Evolutionary conservation across 352 stramenopile species (phyloP).

Genomic region (Pythium myriotylum): DNA sequence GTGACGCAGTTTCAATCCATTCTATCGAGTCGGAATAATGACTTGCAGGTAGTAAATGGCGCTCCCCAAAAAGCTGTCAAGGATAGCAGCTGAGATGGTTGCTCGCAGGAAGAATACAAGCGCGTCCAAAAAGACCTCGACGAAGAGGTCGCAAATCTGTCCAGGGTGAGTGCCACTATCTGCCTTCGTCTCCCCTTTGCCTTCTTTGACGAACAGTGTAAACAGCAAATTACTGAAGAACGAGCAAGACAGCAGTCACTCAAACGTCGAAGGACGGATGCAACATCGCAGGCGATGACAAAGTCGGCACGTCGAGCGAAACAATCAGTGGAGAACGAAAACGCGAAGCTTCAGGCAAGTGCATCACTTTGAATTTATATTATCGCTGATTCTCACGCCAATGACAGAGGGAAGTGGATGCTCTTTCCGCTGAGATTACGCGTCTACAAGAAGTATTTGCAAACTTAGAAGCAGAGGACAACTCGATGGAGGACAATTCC

Average conservation of each 20-base stretch:
- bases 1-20: constrained; percentile 54
- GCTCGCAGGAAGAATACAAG: constrained; percentile 56
- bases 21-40: constrained; percentile 67
- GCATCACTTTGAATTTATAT: neutral
- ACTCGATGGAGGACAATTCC: constrained; percentile 29
- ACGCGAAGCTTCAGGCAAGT: constrained; percentile 32
- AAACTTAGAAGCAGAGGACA: constrained; percentile 35
- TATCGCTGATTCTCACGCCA: neutral
- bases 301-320: constrained; percentile 36
- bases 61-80: too few species aligned
- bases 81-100: neutral
- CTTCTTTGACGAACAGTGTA: too few species aligned
- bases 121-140: constrained; percentile 77
- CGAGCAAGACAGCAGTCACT: constrained; percentile 15
- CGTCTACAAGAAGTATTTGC: constrained; percentile 60
- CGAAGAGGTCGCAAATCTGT: constrained; percentile 54
- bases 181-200: too few species aligned
- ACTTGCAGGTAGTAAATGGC: constrained; percentile 51
- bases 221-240: constrained; percentile 48
- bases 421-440: constrained; percentile 48
- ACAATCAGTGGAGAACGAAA: constrained; percentile 33
- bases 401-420: constrained; percentile 38
- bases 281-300: constrained; percentile 27
- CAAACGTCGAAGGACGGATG: constrained; percentile 42
- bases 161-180: constrained; percentile 4